Evolutionary conservation across 2,329 filamentous ascomycete genomes (phyloP).

Genomic region (Aspergillus felis): DNA sequence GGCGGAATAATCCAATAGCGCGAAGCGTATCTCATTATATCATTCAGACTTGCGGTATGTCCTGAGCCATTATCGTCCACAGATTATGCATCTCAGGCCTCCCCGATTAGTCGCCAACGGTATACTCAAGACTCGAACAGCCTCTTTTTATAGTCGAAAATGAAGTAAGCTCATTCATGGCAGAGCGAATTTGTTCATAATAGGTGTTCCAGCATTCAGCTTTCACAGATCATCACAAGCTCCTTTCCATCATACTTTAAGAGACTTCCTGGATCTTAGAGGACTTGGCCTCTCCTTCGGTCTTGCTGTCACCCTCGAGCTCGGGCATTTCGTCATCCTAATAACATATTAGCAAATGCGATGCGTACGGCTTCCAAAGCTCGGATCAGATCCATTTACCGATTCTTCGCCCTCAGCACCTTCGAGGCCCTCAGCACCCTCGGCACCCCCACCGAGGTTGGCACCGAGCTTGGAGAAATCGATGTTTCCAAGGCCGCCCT

Average conservation of each 20-base stretch:
- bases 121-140: neutral
- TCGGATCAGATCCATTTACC: conserved; percentile 30
- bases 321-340: conserved; percentile 80
- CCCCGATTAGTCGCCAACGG: neutral
- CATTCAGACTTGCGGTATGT: conserved; percentile 12
- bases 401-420: conserved; percentile 37
- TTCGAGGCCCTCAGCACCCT: conserved; percentile 40
- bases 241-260: conserved; percentile 20
- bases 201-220: conserved; percentile 17
- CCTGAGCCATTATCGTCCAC: neutral
- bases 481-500: conserved; percentile 77
- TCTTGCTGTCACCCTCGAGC: conserved; percentile 49
- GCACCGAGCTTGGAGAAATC: conserved; percentile 85
- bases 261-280: conserved; percentile 36
- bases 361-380: neutral
- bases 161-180: neutral
- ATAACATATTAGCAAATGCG: conserved; percentile 8
- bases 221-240: conserved; percentile 22
- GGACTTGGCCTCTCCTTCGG: conserved; percentile 35
- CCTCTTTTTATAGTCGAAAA: neutral
- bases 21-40: neutral
- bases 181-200: conserved; percentile 1
- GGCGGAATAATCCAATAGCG: neutral
- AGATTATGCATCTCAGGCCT: neutral
- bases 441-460: conserved; percentile 47